Evolutionary conservation across 2,329 filamentous ascomycete species (phyloP).

Genomic region (Neophaeococcomyces mojaviensis): DNA sequence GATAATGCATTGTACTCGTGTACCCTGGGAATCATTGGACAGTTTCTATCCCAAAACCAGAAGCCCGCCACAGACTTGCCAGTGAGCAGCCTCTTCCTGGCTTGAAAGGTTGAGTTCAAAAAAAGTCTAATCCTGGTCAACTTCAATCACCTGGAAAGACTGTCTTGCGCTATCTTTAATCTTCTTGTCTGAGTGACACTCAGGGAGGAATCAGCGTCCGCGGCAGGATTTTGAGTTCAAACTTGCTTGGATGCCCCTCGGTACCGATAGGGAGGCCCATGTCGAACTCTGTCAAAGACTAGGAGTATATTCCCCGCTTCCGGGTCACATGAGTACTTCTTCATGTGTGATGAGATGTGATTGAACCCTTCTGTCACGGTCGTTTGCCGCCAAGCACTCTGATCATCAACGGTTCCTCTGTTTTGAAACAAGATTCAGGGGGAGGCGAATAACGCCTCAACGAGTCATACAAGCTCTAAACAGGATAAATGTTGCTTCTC

Average conservation of each 20-base stretch:
- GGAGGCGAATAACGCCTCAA: no score
- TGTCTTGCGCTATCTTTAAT: no score
- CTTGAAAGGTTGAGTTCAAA: no score
- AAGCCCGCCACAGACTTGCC: no score
- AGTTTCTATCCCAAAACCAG: no score
- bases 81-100: no score
- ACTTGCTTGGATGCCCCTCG: not conserved
- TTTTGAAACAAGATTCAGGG: not conserved
- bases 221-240: not conserved
- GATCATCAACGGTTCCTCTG: not conserved
- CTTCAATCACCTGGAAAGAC: no score
- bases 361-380: not conserved
- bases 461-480: no score
- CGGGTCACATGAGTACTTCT: not conserved
- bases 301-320: not conserved
- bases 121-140: no score
- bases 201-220: not conserved
- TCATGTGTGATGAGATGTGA: conserved; percentile 1
- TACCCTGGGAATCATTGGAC: no score
- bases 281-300: not conserved
- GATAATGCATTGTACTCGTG: no score
- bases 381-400: not conserved
- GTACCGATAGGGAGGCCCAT: not conserved
- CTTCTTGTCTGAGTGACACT: not conserved
- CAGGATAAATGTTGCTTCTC: no score